Conservation (phyloP, 495 filamentous ascomycete species). For the Tirmania nivea region DNA sequence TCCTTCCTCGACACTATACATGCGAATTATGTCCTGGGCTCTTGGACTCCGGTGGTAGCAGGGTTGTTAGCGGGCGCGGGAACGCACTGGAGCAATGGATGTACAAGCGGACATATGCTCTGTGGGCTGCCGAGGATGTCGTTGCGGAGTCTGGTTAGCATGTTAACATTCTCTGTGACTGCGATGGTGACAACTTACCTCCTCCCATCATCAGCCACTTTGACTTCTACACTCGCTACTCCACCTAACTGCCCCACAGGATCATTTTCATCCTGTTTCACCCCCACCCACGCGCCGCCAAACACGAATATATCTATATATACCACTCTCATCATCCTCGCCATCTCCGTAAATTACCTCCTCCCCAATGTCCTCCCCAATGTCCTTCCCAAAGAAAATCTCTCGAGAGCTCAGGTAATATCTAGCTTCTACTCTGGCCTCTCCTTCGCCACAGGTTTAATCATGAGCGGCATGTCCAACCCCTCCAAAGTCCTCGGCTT, state of each 20-base stretch:
- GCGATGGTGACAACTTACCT: conserved; percentile 31
- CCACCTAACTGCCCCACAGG: conserved; percentile 21
- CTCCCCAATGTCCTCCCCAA: too few relatives aligned
- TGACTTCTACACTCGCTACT: conserved; percentile 6
- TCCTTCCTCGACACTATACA: conserved; percentile 21
- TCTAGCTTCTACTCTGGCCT: conserved; percentile 28
- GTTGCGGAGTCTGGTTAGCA: conserved; percentile 30
- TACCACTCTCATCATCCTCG: conserved; percentile 15
- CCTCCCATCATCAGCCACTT: neutral
- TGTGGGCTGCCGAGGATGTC: conserved; percentile 34
- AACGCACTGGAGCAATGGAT: conserved; percentile 29
- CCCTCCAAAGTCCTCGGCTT: conserved; percentile 33
- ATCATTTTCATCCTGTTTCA: conserved; percentile 29
- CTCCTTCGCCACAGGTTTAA: conserved; percentile 32
- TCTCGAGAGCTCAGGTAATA: conserved; percentile 16
- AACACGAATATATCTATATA: conserved; percentile 20
- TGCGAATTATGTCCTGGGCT: conserved; percentile 18
- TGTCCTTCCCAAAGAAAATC: conserved; percentile 17
- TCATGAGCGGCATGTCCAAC: conserved; percentile 34
- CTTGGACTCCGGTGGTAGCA: conserved; percentile 23
- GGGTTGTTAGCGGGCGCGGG: conserved; percentile 34
- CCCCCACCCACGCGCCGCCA: conserved; percentile 26
- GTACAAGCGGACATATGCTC: conserved; percentile 41
- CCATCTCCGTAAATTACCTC: conserved; percentile 21
- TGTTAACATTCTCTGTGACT: conserved; percentile 32